Percentiles rank a stretch among this genome's conserved stretches.
phyloP scores from a whole-genome alignment of 1,284 basidiomycete species.

The Phellopilus nigrolimitatus region DNA sequence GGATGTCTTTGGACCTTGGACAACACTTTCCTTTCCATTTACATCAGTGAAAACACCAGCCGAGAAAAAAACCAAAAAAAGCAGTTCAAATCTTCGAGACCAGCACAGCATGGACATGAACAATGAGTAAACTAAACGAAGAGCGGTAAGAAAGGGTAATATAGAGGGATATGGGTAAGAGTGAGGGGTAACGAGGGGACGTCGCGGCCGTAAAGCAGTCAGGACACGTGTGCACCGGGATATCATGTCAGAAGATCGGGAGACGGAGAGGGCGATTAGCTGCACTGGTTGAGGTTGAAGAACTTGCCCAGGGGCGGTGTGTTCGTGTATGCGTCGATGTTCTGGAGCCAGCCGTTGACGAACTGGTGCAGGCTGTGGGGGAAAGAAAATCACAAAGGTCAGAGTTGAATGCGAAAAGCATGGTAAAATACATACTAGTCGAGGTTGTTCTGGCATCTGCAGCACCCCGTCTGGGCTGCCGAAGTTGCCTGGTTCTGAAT shows the following conservation, averaged over 20 bases:
- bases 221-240: not conserved
- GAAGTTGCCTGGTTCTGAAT: constrained; percentile 53
- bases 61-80: too few relatives aligned
- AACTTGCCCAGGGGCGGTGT: constrained; percentile 55
- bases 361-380: constrained; percentile 64
- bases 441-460: constrained; percentile 72
- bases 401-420: constrained; percentile 5
- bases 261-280: not conserved
- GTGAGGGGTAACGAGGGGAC: not conserved
- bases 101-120: not conserved
- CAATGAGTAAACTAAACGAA: not conserved
- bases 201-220: not conserved
- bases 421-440: constrained; percentile 55
- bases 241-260: not conserved
- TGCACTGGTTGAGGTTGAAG: constrained; percentile 60
- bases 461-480: constrained; percentile 49
- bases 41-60: too few relatives aligned
- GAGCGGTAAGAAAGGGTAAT: not conserved
- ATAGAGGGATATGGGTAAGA: not conserved
- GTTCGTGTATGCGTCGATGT: constrained; percentile 49
- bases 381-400: constrained; percentile 26
- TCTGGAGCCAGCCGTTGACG: constrained; percentile 76
- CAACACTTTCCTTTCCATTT: too few relatives aligned
- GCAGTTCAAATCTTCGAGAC: not conserved
- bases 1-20: too few relatives aligned